Evolutionary conservation across 1,139 yeast genomes (phyloP), one percentile per base, ranked within the genome.

Genomic region (Geotrichum citri-aurantii): DNA sequence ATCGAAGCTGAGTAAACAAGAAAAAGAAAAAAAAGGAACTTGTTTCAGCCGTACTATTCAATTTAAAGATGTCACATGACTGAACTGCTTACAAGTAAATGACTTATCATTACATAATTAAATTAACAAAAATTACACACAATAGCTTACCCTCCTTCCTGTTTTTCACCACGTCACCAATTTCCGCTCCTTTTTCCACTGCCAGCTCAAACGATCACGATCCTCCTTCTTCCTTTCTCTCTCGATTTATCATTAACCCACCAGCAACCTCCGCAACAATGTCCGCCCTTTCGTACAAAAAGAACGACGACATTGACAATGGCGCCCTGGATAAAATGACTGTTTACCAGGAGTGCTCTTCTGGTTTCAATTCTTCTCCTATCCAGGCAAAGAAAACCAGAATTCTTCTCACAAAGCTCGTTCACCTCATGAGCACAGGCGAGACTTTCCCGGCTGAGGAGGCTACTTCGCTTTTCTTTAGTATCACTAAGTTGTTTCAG

Each of bases 241-340:
- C 27, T 46, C 26, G 48, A 23, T 46, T 19, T 40, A 40, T 46
- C 48, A 26, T 52, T 40, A 31, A 31, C 29, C 21, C 21, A 23
- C 33, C 42, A 37, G 14, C 26, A 40, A 52, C 46, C 46, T 27
- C 33, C 49, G 26, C 42, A 42, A 49, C 57, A 56, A 89, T 90
- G 93, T 87, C 96, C 55, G 84, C 95, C 54, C 83, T 80, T 70
- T 80, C 89, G 50, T 89, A 89, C 75, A 91, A 89, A 77, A 88
- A 88, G 76, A 83, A 81, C 75, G 97, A 90, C 72, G 91, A 88
- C 71, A 74, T 83, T 61, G 87, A 81, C 65, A 77, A 84, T 59
- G 86, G 85, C 57, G 73, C 81, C 64, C 95, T 96, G 61, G 99
- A 93, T 75, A 91, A 91, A 76, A 93, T 93, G 98, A 87, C 97